Conservation (phyloP, 352 stramenopile genomes). For the Phytophthora parvispora region DNA sequence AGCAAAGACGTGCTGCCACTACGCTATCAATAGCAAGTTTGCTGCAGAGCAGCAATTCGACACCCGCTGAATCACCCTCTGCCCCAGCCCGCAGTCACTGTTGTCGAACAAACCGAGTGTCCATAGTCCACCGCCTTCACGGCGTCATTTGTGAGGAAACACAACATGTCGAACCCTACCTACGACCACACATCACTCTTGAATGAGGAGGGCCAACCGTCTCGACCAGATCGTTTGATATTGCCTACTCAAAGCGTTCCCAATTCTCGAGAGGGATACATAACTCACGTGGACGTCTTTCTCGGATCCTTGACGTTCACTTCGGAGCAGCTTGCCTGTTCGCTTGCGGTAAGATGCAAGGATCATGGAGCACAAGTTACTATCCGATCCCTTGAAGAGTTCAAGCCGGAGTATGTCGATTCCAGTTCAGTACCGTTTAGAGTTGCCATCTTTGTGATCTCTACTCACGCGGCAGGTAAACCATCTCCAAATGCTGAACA, state of each 20-base stretch:
- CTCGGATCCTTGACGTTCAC: constrained; percentile 94
- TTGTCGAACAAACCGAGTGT: neutral
- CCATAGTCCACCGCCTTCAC: neutral
- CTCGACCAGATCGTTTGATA: no score
- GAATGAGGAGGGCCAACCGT: neutral
- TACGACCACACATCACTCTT: neutral
- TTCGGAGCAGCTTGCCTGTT: constrained; percentile 89
- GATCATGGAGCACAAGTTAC: constrained; percentile 43
- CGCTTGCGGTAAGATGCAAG: constrained; percentile 59
- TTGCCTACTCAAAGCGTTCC: neutral
- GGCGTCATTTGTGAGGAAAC: neutral
- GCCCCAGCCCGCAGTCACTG: neutral
- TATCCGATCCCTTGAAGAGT: constrained; percentile 41
- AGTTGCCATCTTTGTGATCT: constrained; percentile 88
- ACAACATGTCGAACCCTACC: neutral
- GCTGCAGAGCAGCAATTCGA: neutral
- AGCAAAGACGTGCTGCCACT: constrained; percentile 1
- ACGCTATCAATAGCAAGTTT: neutral
- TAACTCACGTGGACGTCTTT: constrained; percentile 75
- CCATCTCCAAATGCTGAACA: constrained; percentile 55
- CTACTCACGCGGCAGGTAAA: constrained; percentile 95
- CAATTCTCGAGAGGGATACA: neutral
- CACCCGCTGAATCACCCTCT: no score
- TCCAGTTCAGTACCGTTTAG: constrained; percentile 28
- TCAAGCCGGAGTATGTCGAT: constrained; percentile 41